Conservation (phyloP, 805 yeast genomes). For the Cyberlindnera petersonii region DNA sequence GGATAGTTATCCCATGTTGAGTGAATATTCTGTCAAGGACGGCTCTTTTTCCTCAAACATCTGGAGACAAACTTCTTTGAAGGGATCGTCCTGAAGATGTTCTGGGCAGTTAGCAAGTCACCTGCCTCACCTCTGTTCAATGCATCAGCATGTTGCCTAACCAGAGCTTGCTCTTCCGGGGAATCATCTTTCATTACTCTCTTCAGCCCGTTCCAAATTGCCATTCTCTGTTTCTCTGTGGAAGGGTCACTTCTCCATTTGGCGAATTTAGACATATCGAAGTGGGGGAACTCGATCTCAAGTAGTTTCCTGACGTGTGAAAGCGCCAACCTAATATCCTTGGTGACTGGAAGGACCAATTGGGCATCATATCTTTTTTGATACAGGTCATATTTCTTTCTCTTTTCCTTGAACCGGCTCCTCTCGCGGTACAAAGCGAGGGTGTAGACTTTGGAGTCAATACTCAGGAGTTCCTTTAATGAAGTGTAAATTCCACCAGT, state of each 20-base stretch:
- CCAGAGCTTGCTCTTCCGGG: background rate
- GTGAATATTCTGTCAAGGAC: too few species aligned
- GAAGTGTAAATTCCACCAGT: slow-evolving; percentile 11
- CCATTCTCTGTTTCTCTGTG: slow-evolving; percentile 26
- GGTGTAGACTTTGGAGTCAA: slow-evolving; percentile 22
- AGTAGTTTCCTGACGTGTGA: slow-evolving; percentile 7
- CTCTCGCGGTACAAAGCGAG: slow-evolving; percentile 17
- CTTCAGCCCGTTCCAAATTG: slow-evolving; percentile 8
- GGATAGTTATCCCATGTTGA: too few species aligned
- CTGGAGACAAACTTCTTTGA: slow-evolving; percentile 5
- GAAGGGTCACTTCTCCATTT: slow-evolving; percentile 32
- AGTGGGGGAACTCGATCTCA: slow-evolving; percentile 1
- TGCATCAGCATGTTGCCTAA: background rate
- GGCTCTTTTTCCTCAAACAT: background rate
- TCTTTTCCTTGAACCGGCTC: slow-evolving; percentile 2
- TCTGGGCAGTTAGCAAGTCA: slow-evolving; percentile 12
- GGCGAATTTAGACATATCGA: slow-evolving; percentile 27
- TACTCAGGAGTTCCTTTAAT: too few species aligned
- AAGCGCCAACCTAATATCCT: slow-evolving; percentile 21
- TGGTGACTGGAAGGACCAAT: slow-evolving; percentile 24
- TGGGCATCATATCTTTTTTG: slow-evolving; percentile 18
- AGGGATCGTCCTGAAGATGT: slow-evolving; percentile 13
- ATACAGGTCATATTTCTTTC: slow-evolving; percentile 8
- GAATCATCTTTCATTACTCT: slow-evolving; percentile 5
- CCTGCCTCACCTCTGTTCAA: slow-evolving; percentile 16